Percentiles rank a stretch among this genome's conserved stretches.
Conservation (phyloP, 345 rosid genomes). For the Citrus australasica region DNA sequence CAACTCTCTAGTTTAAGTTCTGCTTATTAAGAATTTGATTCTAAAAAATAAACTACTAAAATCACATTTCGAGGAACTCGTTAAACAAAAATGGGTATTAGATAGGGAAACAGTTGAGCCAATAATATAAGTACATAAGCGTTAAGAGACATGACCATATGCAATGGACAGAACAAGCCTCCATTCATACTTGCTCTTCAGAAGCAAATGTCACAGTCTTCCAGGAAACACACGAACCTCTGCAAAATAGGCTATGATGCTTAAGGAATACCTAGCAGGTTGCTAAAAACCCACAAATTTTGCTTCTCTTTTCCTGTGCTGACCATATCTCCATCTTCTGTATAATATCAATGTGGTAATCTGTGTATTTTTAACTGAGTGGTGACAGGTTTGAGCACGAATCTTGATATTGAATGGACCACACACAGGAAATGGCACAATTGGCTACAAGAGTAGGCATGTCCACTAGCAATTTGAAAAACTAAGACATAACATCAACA, state of each 20-base stretch:
- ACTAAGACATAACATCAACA: not conserved
- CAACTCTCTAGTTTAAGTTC: not conserved
- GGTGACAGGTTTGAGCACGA: not conserved
- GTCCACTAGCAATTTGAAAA: not conserved
- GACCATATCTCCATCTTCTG: not conserved
- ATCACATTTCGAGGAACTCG: not conserved
- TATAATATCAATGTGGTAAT: not conserved
- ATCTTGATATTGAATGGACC: not conserved
- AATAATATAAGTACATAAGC: not conserved
- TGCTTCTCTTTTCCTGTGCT: not conserved
- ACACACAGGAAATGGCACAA: not conserved
- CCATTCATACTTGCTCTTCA: not conserved
- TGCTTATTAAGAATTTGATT: not conserved
- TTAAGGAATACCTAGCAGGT: not conserved
- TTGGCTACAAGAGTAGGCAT: not conserved
- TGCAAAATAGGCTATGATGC: not conserved
- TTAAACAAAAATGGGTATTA: not conserved
- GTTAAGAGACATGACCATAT: not conserved
- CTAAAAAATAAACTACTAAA: not conserved
- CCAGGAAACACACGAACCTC: not conserved
- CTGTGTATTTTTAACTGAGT: not conserved
- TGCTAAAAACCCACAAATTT: not conserved
- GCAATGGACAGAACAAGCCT: not conserved
- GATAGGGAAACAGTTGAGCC: not conserved
- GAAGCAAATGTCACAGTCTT: not conserved